These are phyloP conservation scores for Stellera chamaejasme DNA, from an alignment of 345 rosid genomes.

Conservation along the genomic window DNA sequence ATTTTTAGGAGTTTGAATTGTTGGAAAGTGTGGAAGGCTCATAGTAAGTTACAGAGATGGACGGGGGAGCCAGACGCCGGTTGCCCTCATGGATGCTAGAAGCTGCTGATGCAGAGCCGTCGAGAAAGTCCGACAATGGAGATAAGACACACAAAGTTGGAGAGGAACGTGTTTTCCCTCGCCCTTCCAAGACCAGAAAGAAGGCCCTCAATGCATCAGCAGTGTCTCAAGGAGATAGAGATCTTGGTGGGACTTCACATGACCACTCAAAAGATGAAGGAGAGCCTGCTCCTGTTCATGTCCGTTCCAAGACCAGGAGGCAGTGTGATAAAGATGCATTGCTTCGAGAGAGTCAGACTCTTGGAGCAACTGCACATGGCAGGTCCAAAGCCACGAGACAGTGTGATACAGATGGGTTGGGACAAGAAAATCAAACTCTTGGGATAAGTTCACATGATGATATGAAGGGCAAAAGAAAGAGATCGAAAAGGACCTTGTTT, in stretches of 20 bases:
- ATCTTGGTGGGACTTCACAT: not conserved
- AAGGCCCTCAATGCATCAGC: not conserved
- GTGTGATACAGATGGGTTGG: too few species aligned
- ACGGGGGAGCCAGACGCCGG: constrained; percentile 10
- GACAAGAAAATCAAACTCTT: too few species aligned
- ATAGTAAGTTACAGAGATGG: constrained; percentile 6
- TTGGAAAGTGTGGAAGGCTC: not conserved
- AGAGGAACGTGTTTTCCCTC: not conserved
- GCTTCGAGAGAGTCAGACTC: too few species aligned
- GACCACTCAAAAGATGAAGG: not conserved
- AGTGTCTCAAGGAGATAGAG: not conserved
- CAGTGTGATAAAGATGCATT: not conserved
- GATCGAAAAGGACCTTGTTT: constrained; percentile 2
- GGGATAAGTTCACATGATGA: too few species aligned
- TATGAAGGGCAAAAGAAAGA: too few species aligned
- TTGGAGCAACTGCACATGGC: too few species aligned
- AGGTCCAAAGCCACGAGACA: too few species aligned
- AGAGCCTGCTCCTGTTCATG: too few species aligned
- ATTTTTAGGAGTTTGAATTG: too few species aligned
- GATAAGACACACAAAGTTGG: not conserved
- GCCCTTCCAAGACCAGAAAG: constrained; percentile 1
- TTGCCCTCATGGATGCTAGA: constrained; percentile 12
- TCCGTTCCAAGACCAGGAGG: constrained; percentile 1
- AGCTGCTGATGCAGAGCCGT: not conserved
- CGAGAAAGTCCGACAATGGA: not conserved